A percentile compares a stretch with the other conserved stretches of the same genome.
Conservation (phyloP, 164 flowering plant species). For the Stephania yunnanensis region DNA sequence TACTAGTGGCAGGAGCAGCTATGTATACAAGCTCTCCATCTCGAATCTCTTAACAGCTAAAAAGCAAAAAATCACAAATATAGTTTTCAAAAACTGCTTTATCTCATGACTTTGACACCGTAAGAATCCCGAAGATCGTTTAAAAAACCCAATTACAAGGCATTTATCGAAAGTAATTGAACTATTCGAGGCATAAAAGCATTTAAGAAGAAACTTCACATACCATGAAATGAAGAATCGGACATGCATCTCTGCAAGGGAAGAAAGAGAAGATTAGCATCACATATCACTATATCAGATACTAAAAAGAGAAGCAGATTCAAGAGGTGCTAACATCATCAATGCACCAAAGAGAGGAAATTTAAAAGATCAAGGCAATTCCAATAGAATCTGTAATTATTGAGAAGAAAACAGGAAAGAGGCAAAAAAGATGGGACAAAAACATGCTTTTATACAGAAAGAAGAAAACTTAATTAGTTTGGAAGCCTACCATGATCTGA, state of each 20-base stretch:
- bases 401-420: background rate
- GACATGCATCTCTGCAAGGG: slow-evolving; percentile 59
- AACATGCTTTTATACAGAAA: background rate
- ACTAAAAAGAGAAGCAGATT: background rate
- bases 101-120: background rate
- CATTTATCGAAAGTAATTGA: background rate
- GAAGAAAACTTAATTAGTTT: background rate
- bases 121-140: background rate
- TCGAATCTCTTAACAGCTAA: too few species aligned
- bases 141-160: background rate
- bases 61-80: too few species aligned
- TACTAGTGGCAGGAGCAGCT: too few species aligned
- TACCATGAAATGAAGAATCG: slow-evolving; percentile 65
- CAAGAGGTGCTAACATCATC: background rate
- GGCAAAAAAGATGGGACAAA: background rate
- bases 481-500: slow-evolving; percentile 45
- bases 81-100: too few species aligned
- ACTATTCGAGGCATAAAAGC: background rate
- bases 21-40: too few species aligned
- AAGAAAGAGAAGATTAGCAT: background rate
- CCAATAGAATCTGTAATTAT: background rate
- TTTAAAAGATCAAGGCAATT: background rate
- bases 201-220: background rate
- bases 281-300: background rate
- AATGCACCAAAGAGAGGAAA: slow-evolving; percentile 6